These are phyloP conservation scores for Lodderomyces parapsilosis DNA, from an alignment of 1,139 yeast species.

Conservation along the genomic window DNA sequence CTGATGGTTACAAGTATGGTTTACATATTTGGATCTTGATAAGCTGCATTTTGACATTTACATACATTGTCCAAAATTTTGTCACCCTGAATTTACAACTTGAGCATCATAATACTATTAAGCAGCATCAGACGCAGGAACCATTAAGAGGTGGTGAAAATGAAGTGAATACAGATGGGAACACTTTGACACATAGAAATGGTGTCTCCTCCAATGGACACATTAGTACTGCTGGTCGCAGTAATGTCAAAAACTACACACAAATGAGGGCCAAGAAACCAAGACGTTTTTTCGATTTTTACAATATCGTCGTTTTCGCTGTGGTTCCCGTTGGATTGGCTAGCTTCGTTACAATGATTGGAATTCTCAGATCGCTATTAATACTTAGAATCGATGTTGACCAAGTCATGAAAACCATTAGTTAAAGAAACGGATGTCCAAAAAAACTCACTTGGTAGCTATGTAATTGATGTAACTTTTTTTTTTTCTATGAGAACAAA, in stretches of 20 bases:
- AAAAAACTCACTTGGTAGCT: slow-evolving; percentile 1
- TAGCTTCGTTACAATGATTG: slow-evolving; percentile 88
- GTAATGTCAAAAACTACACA: not conserved
- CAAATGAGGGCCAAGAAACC: slow-evolving; percentile 20
- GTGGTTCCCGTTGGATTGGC: slow-evolving; percentile 97
- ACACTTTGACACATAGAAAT: not conserved
- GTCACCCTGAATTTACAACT: slow-evolving; percentile 81
- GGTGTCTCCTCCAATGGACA: not conserved
- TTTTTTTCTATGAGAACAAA: not conserved
- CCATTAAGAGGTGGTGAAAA: not conserved
- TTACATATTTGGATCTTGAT: slow-evolving; percentile 90
- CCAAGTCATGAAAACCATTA: slow-evolving; percentile 13
- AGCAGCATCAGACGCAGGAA: not conserved
- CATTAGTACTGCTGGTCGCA: not conserved
- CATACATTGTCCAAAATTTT: slow-evolving; percentile 83
- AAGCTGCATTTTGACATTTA: slow-evolving; percentile 79
- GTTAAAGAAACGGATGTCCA: not conserved
- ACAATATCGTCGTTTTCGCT: slow-evolving; percentile 90
- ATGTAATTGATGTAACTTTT: not conserved
- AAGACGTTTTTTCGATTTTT: slow-evolving; percentile 69
- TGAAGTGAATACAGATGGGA: not conserved
- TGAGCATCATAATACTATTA: slow-evolving; percentile 12
- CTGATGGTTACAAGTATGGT: slow-evolving; percentile 56
- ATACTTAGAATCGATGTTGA: slow-evolving; percentile 75
- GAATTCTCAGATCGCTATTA: slow-evolving; percentile 68